Conservation (phyloP, 192 early-diverging fungal species). For the Geranomyces variabilis region DNA sequence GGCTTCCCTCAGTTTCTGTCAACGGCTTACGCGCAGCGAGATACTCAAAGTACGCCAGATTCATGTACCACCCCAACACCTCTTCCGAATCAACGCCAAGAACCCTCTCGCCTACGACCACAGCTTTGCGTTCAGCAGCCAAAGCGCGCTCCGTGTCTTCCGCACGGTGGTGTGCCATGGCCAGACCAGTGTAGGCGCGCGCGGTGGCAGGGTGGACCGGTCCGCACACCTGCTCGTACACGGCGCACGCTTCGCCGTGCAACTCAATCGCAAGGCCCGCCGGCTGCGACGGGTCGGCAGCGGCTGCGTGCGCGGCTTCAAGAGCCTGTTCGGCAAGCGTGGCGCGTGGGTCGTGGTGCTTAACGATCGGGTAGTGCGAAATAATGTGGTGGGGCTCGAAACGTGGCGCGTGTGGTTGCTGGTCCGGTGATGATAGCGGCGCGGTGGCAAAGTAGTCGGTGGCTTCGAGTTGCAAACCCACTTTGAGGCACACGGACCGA, state of each 20-base stretch:
- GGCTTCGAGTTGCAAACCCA: constrained; percentile 84
- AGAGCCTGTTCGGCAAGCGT: constrained; percentile 86
- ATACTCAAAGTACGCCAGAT: constrained; percentile 90
- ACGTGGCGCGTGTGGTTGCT: constrained; percentile 62
- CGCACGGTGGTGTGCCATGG: constrained; percentile 78
- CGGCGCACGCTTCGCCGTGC: constrained; percentile 75
- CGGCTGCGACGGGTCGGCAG: constrained; percentile 62
- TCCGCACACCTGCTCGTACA: constrained; percentile 94
- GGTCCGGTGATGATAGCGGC: constrained; percentile 65
- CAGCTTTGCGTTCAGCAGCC: constrained; percentile 71
- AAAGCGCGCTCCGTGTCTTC: constrained; percentile 68
- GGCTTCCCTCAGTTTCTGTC: background rate
- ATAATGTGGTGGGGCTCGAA: constrained; percentile 72
- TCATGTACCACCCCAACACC: constrained; percentile 54
- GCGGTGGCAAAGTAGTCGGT: constrained; percentile 75
- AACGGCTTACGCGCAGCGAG: background rate
- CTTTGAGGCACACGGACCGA: constrained; percentile 80
- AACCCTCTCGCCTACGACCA: constrained; percentile 83
- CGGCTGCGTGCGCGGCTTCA: constrained; percentile 78
- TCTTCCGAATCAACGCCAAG: constrained; percentile 85
- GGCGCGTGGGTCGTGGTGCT: constrained; percentile 64
- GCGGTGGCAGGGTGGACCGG: constrained; percentile 88
- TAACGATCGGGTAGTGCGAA: constrained; percentile 73
- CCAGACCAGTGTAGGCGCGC: constrained; percentile 80
- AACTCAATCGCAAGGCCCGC: constrained; percentile 76